Evolutionary conservation across 2,329 filamentous ascomycete genomes (phyloP).

Genomic region (Epichloe gansuensis): DNA sequence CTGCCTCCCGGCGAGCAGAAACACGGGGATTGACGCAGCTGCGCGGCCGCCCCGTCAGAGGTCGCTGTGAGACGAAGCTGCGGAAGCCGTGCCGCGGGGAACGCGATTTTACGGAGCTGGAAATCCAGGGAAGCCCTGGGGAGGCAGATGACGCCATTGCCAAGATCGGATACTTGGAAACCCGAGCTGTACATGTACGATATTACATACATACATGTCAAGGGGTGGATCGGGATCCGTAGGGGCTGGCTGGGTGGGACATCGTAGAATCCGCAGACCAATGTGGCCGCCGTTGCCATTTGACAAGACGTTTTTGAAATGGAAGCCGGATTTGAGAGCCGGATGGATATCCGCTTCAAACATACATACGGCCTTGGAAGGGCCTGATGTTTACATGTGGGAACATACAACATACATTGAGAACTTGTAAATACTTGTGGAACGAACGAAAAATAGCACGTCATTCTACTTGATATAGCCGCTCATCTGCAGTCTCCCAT

Average conservation of each 20-base stretch:
- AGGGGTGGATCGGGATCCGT: constrained; percentile 40
- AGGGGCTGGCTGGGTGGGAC: constrained; percentile 22
- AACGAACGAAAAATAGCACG: no score
- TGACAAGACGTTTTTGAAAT: constrained; percentile 12
- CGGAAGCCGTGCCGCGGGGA: no score
- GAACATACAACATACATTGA: no score
- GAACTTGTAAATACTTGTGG: no score
- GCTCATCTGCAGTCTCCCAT: no score
- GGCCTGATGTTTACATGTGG: not conserved
- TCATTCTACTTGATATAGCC: no score
- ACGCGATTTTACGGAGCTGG: not conserved
- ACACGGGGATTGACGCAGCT: no score
- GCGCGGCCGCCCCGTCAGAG: no score
- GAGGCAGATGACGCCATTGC: constrained; percentile 28
- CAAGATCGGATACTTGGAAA: constrained; percentile 43
- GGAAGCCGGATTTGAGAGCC: constrained; percentile 4
- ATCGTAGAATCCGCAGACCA: constrained; percentile 17
- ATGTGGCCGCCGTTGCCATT: constrained; percentile 24
- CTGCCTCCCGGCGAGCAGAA: no score
- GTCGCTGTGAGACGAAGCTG: no score
- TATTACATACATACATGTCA: constrained; percentile 25
- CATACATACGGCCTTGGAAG: constrained; percentile 5
- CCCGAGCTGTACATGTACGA: constrained; percentile 41
- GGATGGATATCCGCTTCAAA: constrained; percentile 13
- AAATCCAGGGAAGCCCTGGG: not conserved